These are phyloP conservation scores for Thinopyrum elongatum DNA, from an alignment of 176 grass and related monocot genomes.

Conservation along the genomic window DNA sequence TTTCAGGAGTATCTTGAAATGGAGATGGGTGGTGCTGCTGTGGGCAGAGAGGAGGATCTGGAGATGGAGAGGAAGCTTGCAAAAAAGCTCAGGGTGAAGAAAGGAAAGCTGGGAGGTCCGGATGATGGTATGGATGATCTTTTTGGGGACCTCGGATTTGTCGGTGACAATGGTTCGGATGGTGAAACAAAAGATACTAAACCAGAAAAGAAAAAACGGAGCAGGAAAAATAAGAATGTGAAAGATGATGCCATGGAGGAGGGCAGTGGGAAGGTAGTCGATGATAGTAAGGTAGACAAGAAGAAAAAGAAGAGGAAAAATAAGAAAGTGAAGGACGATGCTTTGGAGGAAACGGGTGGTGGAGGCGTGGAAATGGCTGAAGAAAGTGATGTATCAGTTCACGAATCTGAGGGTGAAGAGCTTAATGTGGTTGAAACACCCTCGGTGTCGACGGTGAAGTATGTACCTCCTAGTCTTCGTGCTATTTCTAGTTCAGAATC, in stretches of 20 bases:
- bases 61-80: constrained; percentile 74
- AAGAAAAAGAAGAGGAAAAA: constrained; percentile 45
- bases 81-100: constrained; percentile 88
- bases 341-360: constrained; percentile 3
- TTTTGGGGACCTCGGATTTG: constrained; percentile 49
- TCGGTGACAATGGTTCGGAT: constrained; percentile 29
- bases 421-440: constrained; percentile 31
- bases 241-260: constrained; percentile 31
- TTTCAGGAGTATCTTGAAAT: constrained; percentile 79
- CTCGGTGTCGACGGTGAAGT: constrained; percentile 41
- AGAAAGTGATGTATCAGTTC: constrained; percentile 18
- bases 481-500: constrained; percentile 57
- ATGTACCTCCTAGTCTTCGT: constrained; percentile 65
- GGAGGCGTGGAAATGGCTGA: constrained; percentile 27
- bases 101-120: constrained; percentile 65
- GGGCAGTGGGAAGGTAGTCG: background rate
- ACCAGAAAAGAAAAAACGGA: constrained; percentile 40
- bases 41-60: constrained; percentile 56
- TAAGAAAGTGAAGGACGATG: constrained; percentile 55
- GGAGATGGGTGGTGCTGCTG: constrained; percentile 54
- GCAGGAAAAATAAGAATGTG: constrained; percentile 48
- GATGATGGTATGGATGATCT: constrained; percentile 72
- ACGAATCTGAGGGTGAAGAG: constrained; percentile 31
- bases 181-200: constrained; percentile 27
- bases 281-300: constrained; percentile 26